Percentiles rank a stretch among this genome's conserved stretches.
Evolutionary conservation across 129 eudicot genomes (phyloP).

Genomic region (Escallonia rubra): DNA sequence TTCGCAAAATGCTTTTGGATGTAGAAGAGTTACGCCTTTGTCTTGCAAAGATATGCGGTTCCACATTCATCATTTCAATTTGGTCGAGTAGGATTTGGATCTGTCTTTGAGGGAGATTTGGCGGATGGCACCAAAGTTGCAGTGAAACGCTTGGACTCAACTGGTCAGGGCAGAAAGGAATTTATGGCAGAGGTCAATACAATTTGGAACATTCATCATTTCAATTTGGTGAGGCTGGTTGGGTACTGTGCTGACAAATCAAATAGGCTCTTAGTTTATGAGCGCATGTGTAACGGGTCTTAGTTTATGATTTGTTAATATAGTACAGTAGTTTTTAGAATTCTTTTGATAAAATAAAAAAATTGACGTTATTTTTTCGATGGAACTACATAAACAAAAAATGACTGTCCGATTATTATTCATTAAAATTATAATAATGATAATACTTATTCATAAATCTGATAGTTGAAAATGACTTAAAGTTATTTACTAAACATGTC

Average conservation of each 20-base stretch:
- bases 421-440: too few species aligned
- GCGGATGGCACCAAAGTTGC: conserved; percentile 26
- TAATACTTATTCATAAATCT: too few species aligned
- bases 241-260: conserved; percentile 30
- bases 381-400: too few species aligned
- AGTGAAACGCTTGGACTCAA: conserved; percentile 23
- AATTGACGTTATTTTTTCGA: too few species aligned
- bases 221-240: conserved; percentile 36
- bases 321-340: too few species aligned
- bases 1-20: conserved; percentile 24
- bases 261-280: conserved; percentile 27
- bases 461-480: too few species aligned
- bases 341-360: too few species aligned
- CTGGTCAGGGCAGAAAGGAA: conserved; percentile 29
- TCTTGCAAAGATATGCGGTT: conserved; percentile 14
- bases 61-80: conserved; percentile 29
- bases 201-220: conserved; percentile 39
- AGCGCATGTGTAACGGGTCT: conserved; percentile 38
- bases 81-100: conserved; percentile 32
- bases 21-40: conserved; percentile 12
- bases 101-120: conserved; percentile 32
- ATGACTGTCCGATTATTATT: too few species aligned
- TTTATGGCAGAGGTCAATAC: conserved; percentile 38
- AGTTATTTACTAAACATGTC: too few species aligned
- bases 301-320: too few species aligned